phyloP scores from a whole-genome alignment of 2,329 filamentous ascomycete genomes.

The Plectosphaerella sp. region DNA sequence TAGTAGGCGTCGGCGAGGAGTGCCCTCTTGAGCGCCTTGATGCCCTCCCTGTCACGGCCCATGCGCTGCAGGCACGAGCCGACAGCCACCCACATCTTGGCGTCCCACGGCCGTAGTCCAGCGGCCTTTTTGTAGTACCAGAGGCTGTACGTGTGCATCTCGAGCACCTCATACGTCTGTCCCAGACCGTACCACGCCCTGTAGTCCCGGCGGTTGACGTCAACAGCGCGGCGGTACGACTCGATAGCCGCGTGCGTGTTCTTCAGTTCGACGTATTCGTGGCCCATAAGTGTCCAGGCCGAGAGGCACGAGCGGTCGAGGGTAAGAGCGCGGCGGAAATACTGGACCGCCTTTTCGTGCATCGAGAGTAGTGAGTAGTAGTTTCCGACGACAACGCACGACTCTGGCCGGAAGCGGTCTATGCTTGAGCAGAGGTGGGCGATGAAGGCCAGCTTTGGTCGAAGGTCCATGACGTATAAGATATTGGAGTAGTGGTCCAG shows the following conservation, averaged over 20 bases:
- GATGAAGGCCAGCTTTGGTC: slow-evolving; percentile 87
- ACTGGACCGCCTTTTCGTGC: slow-evolving; percentile 97
- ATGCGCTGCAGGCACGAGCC: slow-evolving; percentile 89
- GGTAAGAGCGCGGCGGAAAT: slow-evolving; percentile 88
- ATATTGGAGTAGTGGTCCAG: slow-evolving; percentile 98
- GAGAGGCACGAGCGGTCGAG: slow-evolving; percentile 87
- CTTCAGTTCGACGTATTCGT: slow-evolving; percentile 97
- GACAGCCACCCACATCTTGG: slow-evolving; percentile 98
- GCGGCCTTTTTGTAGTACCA: slow-evolving; percentile 98
- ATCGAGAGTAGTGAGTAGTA: slow-evolving; percentile 93
- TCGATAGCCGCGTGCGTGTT: slow-evolving; percentile 98
- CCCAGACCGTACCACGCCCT: slow-evolving; percentile 97
- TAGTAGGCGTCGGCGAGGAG: slow-evolving; percentile 85
- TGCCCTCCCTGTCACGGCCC: slow-evolving; percentile 80
- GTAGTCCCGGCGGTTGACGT: slow-evolving; percentile 94
- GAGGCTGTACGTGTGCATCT: slow-evolving; percentile 95
- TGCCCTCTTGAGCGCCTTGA: slow-evolving; percentile 91
- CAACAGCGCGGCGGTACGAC: slow-evolving; percentile 90
- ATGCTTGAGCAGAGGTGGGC: slow-evolving; percentile 87
- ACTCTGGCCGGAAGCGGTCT: slow-evolving; percentile 95
- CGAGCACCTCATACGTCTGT: slow-evolving; percentile 94
- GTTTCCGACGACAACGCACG: slow-evolving; percentile 94
- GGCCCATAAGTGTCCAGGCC: slow-evolving; percentile 97
- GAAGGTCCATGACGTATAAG: slow-evolving; percentile 83
- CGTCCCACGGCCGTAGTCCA: slow-evolving; percentile 88